Conservation (phyloP, 306 rosid species). For the Cyamopsis tetragonoloba region DNA sequence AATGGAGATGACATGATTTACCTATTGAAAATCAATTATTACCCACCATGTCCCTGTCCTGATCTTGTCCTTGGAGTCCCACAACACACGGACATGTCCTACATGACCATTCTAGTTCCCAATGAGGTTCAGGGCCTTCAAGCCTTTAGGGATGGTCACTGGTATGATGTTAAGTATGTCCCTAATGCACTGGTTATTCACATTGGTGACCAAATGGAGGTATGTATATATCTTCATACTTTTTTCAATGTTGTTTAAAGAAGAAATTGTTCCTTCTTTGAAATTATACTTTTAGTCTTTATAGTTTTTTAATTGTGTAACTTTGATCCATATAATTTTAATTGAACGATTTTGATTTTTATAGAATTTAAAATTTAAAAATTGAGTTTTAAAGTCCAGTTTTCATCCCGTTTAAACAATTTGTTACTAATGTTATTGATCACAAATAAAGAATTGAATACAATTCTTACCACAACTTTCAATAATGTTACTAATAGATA, state of each 20-base stretch:
- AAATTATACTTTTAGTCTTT: background rate
- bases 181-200: constrained; percentile 76
- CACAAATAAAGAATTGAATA: too few relatives aligned
- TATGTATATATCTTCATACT: background rate
- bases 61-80: constrained; percentile 72
- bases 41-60: constrained; percentile 81
- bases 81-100: constrained; percentile 72
- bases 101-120: constrained; percentile 63
- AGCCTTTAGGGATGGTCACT: constrained; percentile 54
- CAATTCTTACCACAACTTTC: too few relatives aligned
- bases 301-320: background rate
- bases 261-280: too few relatives aligned
- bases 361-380: too few relatives aligned
- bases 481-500: too few relatives aligned
- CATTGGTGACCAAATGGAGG: constrained; percentile 82
- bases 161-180: constrained; percentile 67
- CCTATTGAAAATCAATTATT: constrained; percentile 74
- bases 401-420: too few relatives aligned
- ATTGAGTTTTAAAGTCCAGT: too few relatives aligned
- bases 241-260: background rate
- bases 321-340: too few relatives aligned
- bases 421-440: too few relatives aligned
- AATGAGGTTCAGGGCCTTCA: constrained; percentile 83
- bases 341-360: too few relatives aligned
- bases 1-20: constrained; percentile 57